phyloP scores from a whole-genome alignment of 2,329 filamentous ascomycete genomes.

The Colletotrichum gloeosporioides region DNA sequence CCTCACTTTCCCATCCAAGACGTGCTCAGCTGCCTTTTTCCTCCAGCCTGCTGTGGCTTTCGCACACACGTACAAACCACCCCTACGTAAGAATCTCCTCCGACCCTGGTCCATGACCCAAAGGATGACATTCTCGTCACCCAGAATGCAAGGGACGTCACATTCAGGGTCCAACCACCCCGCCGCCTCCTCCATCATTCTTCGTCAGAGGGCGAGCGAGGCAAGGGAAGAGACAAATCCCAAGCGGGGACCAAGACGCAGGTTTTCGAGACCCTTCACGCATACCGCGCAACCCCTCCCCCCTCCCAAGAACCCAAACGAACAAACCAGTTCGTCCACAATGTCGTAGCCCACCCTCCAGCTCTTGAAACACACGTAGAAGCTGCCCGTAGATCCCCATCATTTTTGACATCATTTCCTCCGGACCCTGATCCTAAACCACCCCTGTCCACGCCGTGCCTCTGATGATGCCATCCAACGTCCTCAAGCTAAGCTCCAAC shows the following conservation, averaged over 20 bases:
- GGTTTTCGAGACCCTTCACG: constrained; percentile 19
- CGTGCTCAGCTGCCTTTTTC: neutral
- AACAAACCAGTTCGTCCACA: neutral
- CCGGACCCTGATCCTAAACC: neutral
- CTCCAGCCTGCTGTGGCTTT: neutral
- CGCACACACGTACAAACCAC: neutral
- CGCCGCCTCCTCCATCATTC: neutral
- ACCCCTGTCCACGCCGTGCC: neutral
- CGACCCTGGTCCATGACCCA: neutral
- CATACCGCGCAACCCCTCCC: neutral
- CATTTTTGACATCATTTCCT: constrained; percentile 17
- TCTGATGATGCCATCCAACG: constrained; percentile 17
- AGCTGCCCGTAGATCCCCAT: constrained; percentile 2
- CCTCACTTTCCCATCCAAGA: neutral
- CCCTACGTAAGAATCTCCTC: neutral
- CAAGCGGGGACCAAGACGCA: constrained; percentile 1
- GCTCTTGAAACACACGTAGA: neutral
- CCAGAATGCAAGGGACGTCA: constrained; percentile 16
- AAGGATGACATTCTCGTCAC: neutral
- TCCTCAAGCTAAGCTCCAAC: neutral
- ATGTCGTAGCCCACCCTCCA: neutral
- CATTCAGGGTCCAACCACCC: neutral
- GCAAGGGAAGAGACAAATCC: neutral
- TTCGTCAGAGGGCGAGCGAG: neutral
- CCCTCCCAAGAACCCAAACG: neutral